Base-by-base conservation (phyloP, 306 rosid species). In the Cicer pinnatifidum region DNA sequence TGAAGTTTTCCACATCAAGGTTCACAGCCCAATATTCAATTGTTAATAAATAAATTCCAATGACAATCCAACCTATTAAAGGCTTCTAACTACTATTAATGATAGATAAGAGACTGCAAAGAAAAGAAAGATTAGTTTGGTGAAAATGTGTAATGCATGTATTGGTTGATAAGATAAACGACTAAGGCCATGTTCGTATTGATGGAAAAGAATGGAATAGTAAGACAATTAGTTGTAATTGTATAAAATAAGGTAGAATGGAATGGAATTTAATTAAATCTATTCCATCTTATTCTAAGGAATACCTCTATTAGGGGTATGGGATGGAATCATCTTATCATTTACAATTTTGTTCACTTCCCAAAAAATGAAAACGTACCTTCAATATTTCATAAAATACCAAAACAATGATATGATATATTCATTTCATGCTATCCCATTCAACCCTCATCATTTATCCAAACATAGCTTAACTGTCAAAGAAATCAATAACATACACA, bases 1-100 rank as follows among this genome's bases (percentile, higher is more conserved):
- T 79, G 6, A 71, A 70, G 16, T 28, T 60, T 44, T 44, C 70
- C 41, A 62, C 11, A 58, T 38, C 23, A 75, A 57, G 78, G n/a
- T 70, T 59, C 69, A 72, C 20, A 76, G 62, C 33, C 62, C 46
- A 20, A 50, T 15, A 11, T 68, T 12, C 38, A 63, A 69, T 46
- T 13, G 0, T 11, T 46, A 68, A 17, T 46, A 64, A 40, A 62
- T 28, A 37, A 51, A 45, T 6, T 52, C 41, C 71, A 15, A 23
- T 23, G 33, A 23, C 3, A 23, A 23, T 23, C 33, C 33, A 23
- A 23, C 33, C 33, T 23, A 23, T 23, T 23, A 23, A 23, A 23
- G 33, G 33, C 33, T 23, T 23, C 33, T 23, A 23, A 23, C 33
- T 23, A 2, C 33, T 23, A 23, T 23, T 23, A 23, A 23, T 23